Base-by-base conservation (phyloP, 2,329 filamentous ascomycete genomes). In the Colletotrichum sp. region DNA sequence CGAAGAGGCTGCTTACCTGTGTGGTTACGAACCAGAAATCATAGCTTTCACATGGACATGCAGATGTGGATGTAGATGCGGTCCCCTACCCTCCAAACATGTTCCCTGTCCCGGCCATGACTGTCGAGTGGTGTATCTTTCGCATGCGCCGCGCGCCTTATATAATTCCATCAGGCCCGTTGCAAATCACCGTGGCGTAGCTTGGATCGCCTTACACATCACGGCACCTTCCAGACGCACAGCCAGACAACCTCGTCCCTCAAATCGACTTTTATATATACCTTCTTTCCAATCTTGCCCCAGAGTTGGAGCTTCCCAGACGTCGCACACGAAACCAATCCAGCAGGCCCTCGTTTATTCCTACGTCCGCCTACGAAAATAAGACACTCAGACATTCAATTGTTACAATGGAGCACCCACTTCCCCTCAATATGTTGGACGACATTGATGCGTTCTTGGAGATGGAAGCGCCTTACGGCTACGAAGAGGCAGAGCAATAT, bases 401-500 rank as follows among this genome's bases (percentile, higher is more conserved):
- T 34, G 29, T 54, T 33, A 21, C 29, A 51, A 73, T 74, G 72
- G 72, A 74, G 36, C 72, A 74, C 34, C 38, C 68, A 43, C 62
- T 74, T 63, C 72, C 72, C 16, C 68, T 75, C 51, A 66, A 75
- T 54, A 75, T 76, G 69, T n/a, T 71, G 67, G 75, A 75, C 34
- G 75, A 76, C 38, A 72, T 76, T 64, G 71, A 76, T 27, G 66
- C 69, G 21, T 74, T 76, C 54, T 43, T 76, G 43, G 75, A 76
- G 13, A 62, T 76, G 36, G 75, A 76, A 8, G 73, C 69, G n/a
- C 74, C 71, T 11, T 76, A 76, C 51, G 66, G 69, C 12, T 76
- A 76, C 31, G 71, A 76, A n/a, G 75, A 76, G 29, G 36, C 62
- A 6, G 73, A 75, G 15, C 70, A 75, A 21, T 73, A 70, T 34